Conservation (phyloP, 148 eudicot genomes). For the Camellia granthamiana region DNA sequence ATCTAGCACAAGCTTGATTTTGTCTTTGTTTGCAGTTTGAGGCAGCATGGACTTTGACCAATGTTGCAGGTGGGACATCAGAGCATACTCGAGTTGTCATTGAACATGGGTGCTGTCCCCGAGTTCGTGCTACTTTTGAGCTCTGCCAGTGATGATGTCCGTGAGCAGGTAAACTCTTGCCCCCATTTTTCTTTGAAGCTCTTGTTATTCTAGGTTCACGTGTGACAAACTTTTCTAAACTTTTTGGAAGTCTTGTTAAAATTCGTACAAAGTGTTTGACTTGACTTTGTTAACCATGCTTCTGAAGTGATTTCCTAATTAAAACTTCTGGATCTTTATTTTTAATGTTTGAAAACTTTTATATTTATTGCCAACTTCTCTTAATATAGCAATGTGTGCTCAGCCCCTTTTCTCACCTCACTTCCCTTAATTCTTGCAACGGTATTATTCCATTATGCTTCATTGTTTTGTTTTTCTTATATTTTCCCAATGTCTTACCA, state of each 20-base stretch:
- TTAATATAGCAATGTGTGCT: neutral
- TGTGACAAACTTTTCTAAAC: neutral
- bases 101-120: conserved; percentile 86
- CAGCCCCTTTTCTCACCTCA: neutral
- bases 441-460: neutral
- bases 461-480: neutral
- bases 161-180: conserved; percentile 65
- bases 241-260: neutral
- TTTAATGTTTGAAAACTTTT: neutral
- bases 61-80: conserved; percentile 94
- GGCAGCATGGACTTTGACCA: conserved; percentile 96
- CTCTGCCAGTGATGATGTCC: conserved; percentile 87
- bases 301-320: neutral
- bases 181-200: neutral
- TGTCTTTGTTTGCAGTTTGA: conserved; percentile 54
- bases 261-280: neutral
- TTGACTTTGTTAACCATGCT: neutral
- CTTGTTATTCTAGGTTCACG: neutral
- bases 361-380: neutral
- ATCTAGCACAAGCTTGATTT: conserved; percentile 4
- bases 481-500: neutral
- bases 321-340: neutral
- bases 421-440: neutral
- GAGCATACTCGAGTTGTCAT: conserved; percentile 87
- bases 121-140: conserved; percentile 79